phyloP scores from a whole-genome alignment of 148 eudicot genomes.

The Linanthus parryae region DNA sequence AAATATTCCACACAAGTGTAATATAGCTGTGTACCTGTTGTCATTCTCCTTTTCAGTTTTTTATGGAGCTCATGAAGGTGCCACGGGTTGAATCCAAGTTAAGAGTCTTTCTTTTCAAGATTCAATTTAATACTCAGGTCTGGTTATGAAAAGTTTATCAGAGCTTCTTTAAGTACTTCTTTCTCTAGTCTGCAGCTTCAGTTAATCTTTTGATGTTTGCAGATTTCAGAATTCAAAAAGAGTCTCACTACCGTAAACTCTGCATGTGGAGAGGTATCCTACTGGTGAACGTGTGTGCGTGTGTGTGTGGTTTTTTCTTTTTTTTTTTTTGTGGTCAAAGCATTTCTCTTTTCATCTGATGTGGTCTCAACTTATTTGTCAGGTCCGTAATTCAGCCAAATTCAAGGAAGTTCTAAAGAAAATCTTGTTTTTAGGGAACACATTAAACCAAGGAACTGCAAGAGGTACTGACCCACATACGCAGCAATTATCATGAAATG shows the following conservation, averaged over 20 bases:
- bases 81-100: conserved; percentile 89
- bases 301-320: conserved; percentile 8
- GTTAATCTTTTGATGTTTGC: conserved; percentile 9
- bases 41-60: conserved; percentile 48
- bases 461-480: conserved; percentile 63
- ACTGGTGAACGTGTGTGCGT: conserved; percentile 11
- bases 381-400: conserved; percentile 75
- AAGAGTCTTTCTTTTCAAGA: conserved; percentile 82
- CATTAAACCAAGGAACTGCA: conserved; percentile 82
- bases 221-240: conserved; percentile 68
- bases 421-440: conserved; percentile 68
- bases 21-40: too few relatives aligned
- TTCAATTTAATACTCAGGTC: conserved; percentile 84
- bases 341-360: not conserved
- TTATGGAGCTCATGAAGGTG: conserved; percentile 91
- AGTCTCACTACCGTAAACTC: conserved; percentile 67
- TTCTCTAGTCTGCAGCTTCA: conserved; percentile 4
- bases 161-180: too few relatives aligned
- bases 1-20: too few relatives aligned
- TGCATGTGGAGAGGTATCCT: conserved; percentile 74
- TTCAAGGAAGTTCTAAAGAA: conserved; percentile 73
- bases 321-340: conserved; percentile 7
- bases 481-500: too few relatives aligned
- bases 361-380: conserved; percentile 4
- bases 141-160: too few relatives aligned